These are phyloP conservation scores for Bothriochloa decipiens DNA, from an alignment of 176 grass and related monocot genomes.

Conservation along the genomic window DNA sequence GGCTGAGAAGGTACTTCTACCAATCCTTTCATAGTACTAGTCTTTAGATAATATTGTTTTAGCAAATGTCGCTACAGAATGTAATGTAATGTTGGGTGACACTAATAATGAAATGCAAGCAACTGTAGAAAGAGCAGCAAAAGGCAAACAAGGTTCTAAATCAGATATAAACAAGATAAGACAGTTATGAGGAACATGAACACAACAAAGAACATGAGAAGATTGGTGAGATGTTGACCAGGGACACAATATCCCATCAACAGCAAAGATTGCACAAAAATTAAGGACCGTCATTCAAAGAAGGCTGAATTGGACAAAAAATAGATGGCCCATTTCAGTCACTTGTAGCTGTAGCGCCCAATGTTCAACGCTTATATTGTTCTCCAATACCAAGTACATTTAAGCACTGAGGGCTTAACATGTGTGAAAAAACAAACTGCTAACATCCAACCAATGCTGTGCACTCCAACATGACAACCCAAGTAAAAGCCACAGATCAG, in stretches of 20 bases:
- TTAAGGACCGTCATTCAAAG: neutral
- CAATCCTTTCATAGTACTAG: neutral
- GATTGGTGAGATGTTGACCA: neutral
- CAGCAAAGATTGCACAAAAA: slow-evolving; percentile 5
- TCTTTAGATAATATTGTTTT: slow-evolving; percentile 1
- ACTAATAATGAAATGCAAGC: neutral
- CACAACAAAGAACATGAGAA: neutral
- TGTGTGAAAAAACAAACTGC: neutral
- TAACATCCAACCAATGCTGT: neutral
- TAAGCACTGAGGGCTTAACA: neutral
- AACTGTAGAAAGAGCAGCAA: neutral
- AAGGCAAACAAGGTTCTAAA: neutral
- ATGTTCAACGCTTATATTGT: neutral
- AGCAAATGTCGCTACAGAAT: neutral
- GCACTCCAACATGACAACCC: neutral
- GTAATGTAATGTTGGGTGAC: neutral
- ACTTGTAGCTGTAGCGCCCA: neutral
- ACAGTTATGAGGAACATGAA: neutral
- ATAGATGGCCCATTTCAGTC: neutral
- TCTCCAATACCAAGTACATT: slow-evolving; percentile 5
- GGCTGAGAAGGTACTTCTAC: neutral
- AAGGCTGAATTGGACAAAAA: neutral
- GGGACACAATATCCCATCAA: neutral
- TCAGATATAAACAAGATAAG: neutral
- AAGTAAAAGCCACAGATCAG: neutral